These are phyloP conservation scores for Phialocephala sp. DNA, from an alignment of 2,329 filamentous ascomycete species.

Conservation along the genomic window DNA sequence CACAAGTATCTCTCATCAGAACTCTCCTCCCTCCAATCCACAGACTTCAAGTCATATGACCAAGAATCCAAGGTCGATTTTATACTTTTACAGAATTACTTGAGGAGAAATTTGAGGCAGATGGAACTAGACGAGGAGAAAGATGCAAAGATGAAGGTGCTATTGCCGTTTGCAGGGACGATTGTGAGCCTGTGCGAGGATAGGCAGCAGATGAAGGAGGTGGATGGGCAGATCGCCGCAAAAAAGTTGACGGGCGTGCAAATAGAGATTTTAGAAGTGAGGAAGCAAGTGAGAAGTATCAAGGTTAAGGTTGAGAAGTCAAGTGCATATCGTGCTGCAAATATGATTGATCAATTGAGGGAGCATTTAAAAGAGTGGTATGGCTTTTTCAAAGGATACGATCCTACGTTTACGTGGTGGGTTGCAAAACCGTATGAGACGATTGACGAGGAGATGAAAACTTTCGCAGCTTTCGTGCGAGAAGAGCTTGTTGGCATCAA, in stretches of 20 bases:
- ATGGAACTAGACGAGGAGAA: conserved; percentile 48
- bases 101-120: conserved; percentile 43
- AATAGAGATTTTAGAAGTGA: conserved; percentile 43
- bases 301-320: conserved; percentile 46
- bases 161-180: conserved; percentile 52
- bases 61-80: conserved; percentile 57
- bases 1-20: conserved; percentile 49
- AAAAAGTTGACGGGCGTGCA: conserved; percentile 47
- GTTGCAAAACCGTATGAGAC: conserved; percentile 50
- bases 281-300: conserved; percentile 43
- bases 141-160: conserved; percentile 45
- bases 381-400: conserved; percentile 59
- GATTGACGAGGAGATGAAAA: conserved; percentile 46
- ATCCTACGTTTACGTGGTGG: conserved; percentile 65
- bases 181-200: conserved; percentile 54
- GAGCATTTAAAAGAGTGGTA: conserved; percentile 53
- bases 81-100: conserved; percentile 55
- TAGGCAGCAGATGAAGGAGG: conserved; percentile 50
- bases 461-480: conserved; percentile 47
- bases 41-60: conserved; percentile 45
- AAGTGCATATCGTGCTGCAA: conserved; percentile 54
- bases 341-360: conserved; percentile 49
- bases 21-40: conserved; percentile 45
- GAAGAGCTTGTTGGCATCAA: conserved; percentile 52
- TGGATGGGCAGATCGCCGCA: conserved; percentile 52